A percentile compares a stretch with the other conserved stretches of the same genome.
Conservation (phyloP, 2,329 filamentous ascomycete genomes). For the Arthrocladium fulminans region DNA sequence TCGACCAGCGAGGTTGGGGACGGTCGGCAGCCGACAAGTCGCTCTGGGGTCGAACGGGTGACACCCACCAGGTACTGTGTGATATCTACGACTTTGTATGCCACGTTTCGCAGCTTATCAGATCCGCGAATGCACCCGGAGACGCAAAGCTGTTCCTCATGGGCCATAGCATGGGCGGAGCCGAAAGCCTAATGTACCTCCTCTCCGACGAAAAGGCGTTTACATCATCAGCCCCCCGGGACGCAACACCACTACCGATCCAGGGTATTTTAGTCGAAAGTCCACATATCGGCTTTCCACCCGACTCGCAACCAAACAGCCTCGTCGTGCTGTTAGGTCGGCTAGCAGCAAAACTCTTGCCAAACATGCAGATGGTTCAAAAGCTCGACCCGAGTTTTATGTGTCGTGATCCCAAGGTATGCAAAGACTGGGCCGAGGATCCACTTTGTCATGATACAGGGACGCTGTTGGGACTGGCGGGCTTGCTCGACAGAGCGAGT, state of each 20-base stretch:
- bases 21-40: slow-evolving; percentile 52
- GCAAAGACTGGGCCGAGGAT: slow-evolving; percentile 55
- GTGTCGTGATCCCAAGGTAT: slow-evolving; percentile 57
- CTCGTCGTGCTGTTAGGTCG: slow-evolving; percentile 59
- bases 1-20: slow-evolving; percentile 88
- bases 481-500: slow-evolving; percentile 63
- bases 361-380: slow-evolving; percentile 57
- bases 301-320: slow-evolving; percentile 53
- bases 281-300: slow-evolving; percentile 69
- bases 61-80: slow-evolving; percentile 61
- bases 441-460: slow-evolving; percentile 70
- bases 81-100: slow-evolving; percentile 68
- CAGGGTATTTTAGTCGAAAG: slow-evolving; percentile 66
- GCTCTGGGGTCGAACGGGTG: slow-evolving; percentile 58
- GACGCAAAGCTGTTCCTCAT: slow-evolving; percentile 59
- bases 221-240: slow-evolving; percentile 45
- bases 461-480: slow-evolving; percentile 70
- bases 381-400: slow-evolving; percentile 56
- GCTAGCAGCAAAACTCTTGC: slow-evolving; percentile 59
- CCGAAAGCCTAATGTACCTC: slow-evolving; percentile 57
- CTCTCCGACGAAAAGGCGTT: slow-evolving; percentile 28
- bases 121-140: slow-evolving; percentile 25
- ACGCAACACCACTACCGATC: slow-evolving; percentile 38
- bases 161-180: slow-evolving; percentile 88
- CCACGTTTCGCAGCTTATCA: slow-evolving; percentile 42